Percentiles rank a stretch among this genome's conserved stretches.
phyloP scores from a whole-genome alignment of 257 asterid species.

The Voacanga thouarsii region DNA sequence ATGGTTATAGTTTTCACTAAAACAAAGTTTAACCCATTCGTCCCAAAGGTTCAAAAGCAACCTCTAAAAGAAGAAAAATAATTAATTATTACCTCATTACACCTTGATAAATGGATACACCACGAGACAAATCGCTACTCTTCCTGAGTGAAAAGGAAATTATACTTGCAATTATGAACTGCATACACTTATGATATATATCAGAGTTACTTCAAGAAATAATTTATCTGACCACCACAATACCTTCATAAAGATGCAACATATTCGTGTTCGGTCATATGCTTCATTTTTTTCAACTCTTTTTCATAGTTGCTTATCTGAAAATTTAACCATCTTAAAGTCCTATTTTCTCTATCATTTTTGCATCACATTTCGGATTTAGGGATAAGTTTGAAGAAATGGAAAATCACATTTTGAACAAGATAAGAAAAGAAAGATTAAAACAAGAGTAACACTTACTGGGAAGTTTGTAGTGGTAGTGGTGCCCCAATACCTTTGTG shows the following conservation, averaged over 20 bases:
- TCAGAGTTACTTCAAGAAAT: background rate
- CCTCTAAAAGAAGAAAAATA: no score
- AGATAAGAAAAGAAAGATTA: background rate
- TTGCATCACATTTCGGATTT: background rate
- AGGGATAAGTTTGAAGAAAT: no score
- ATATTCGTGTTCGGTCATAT: constrained; percentile 84
- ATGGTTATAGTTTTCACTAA: no score
- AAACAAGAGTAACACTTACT: constrained; percentile 40
- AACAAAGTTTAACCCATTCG: no score
- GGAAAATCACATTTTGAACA: background rate
- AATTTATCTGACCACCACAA: background rate
- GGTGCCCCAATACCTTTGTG: constrained; percentile 83
- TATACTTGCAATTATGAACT: constrained; percentile 1
- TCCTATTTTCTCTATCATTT: background rate
- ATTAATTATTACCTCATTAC: constrained; percentile 91
- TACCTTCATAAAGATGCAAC: constrained; percentile 89
- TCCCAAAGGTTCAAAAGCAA: no score
- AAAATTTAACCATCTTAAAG: background rate
- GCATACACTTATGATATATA: background rate
- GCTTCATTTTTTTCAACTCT: constrained; percentile 84
- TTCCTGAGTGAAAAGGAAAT: constrained; percentile 38
- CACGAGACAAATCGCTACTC: constrained; percentile 93
- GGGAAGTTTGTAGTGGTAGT: constrained; percentile 92
- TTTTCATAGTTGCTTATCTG: constrained; percentile 83
- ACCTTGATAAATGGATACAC: constrained; percentile 87